Base-by-base conservation (phyloP, 306 rosid genomes). In the Myrica gale region DNA sequence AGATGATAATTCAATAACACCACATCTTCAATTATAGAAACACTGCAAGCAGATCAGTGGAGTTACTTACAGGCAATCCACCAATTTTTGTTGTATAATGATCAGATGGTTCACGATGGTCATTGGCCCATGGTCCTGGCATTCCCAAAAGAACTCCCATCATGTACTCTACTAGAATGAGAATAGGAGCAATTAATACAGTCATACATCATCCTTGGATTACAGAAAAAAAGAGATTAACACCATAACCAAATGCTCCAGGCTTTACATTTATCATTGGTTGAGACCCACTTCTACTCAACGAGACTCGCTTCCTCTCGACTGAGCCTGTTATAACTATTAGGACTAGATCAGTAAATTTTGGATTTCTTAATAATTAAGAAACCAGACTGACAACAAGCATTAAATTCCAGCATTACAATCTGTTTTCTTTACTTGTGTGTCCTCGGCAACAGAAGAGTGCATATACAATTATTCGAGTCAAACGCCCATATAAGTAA, bases 91-190 rank as follows among this genome's bases (percentile, higher is more conserved):
- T 78, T 6, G 96, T 90, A 69, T 76, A 89, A 63, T 90, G 86
- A 91, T 90, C 96, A 51, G 97, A 69, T 1, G 82, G 61, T 62
- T 94, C 98, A 5, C 76, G 58, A 66, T 55, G 41, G 78, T 90
- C 81, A 26, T 82, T 39, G 0, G 97, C 97, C 97, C 96, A 94
- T 21, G 87, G 85, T 2, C 98, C 98, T 4, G 97, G 97, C 85
- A 94, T 66, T 39, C 98, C 98, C 21, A 91, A 85, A 3, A 89
- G 71, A 23, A 83, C 88, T 55, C 23, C 79, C 96, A 88, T 85
- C 69, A 52, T 66, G 74, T 76, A 45, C 44, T 16, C 71, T 60
- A 61, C 73, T 17, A 45, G 5, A 66, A 58, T 16, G 32, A 50
- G 9, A 67, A 47, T 20, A 61, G 62, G 45, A 21, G 4, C 16